phyloP scores from a whole-genome alignment of 345 rosid species.

The Cardamine resedifolia region DNA sequence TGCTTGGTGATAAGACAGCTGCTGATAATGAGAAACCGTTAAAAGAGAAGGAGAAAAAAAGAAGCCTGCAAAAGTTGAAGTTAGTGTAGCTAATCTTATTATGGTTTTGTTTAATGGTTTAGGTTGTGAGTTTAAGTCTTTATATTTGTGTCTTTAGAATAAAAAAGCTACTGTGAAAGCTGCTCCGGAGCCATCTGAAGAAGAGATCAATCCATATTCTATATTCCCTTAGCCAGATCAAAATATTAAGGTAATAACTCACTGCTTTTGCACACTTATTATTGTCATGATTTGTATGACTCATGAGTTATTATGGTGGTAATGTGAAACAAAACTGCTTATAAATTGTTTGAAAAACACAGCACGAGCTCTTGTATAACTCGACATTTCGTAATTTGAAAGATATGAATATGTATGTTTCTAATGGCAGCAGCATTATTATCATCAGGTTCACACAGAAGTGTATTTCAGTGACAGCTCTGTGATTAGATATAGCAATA shows the following conservation, averaged over 20 bases:
- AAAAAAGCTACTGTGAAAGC: constrained; percentile 42
- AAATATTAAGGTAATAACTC: constrained; percentile 63
- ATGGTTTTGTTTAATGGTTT: neutral
- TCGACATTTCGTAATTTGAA: too few relatives aligned
- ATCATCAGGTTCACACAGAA: constrained; percentile 75
- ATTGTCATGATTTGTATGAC: neutral
- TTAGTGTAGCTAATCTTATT: constrained; percentile 11
- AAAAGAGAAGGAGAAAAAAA: constrained; percentile 75
- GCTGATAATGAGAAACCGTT: constrained; percentile 84
- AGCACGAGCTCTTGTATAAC: too few relatives aligned
- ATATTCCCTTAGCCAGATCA: constrained; percentile 81
- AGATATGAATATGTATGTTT: too few relatives aligned
- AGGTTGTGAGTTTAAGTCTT: constrained; percentile 5
- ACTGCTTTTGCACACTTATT: neutral
- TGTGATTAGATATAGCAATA: constrained; percentile 77
- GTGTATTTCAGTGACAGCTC: constrained; percentile 67
- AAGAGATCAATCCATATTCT: constrained; percentile 78
- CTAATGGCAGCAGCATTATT: neutral
- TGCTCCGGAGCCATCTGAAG: constrained; percentile 64
- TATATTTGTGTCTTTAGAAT: constrained; percentile 27
- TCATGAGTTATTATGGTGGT: too few relatives aligned
- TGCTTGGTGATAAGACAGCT: constrained; percentile 87
- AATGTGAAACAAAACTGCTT: too few relatives aligned
- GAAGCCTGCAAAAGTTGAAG: constrained; percentile 78
- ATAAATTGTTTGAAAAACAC: too few relatives aligned